phyloP scores from a whole-genome alignment of 1,139 yeast species.

The Kurtzmaniella quercitrusa region DNA sequence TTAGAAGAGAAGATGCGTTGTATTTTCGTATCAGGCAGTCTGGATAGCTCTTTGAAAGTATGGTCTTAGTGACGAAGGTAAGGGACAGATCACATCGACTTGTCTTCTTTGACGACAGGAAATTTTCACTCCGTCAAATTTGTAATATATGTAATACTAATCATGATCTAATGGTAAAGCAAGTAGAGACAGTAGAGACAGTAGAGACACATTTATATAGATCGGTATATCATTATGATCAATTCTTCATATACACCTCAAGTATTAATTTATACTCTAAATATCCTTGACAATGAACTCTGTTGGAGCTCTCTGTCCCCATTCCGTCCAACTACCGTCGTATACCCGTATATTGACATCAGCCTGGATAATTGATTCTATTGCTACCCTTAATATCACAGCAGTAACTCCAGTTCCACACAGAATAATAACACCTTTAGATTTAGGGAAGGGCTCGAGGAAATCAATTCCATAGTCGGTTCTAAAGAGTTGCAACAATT shows the following conservation, averaged over 20 bases:
- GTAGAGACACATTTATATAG: too few species aligned
- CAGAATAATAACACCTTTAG: constrained; percentile 71
- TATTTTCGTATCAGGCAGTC: constrained; percentile 56
- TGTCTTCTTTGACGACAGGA: too few species aligned
- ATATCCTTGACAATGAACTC: constrained; percentile 26
- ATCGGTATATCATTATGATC: background rate
- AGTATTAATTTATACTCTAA: too few species aligned
- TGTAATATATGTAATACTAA: constrained; percentile 1
- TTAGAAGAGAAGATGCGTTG: constrained; percentile 50
- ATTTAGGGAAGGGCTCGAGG: constrained; percentile 12
- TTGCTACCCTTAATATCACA: constrained; percentile 61
- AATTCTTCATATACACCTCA: background rate
- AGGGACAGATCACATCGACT: background rate
- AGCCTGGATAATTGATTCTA: constrained; percentile 50
- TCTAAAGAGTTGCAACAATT: constrained; percentile 43
- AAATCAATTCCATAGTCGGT: constrained; percentile 32
- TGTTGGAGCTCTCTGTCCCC: constrained; percentile 44
- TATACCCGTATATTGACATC: constrained; percentile 68
- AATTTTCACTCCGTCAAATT: too few species aligned
- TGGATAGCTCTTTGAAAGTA: constrained; percentile 48
- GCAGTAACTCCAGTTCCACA: constrained; percentile 98
- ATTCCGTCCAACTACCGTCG: constrained; percentile 94
- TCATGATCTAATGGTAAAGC: background rate
- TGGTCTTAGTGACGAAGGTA: constrained; percentile 40
- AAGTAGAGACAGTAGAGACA: too few species aligned